These are phyloP conservation scores for Dictyostelium brefeldianum DNA, from an alignment of 78 protist species.

Conservation along the genomic window DNA sequence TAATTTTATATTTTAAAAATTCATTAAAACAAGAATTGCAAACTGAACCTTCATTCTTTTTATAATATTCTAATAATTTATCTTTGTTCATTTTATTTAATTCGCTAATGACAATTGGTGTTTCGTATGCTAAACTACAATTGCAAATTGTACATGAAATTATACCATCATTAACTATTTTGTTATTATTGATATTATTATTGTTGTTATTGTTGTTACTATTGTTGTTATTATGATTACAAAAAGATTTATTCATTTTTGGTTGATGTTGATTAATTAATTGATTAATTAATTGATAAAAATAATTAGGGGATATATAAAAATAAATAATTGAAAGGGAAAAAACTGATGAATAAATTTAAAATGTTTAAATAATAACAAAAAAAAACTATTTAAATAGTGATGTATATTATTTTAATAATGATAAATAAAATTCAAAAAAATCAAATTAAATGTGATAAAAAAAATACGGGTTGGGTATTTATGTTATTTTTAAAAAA, in stretches of 20 bases:
- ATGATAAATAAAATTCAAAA: background rate
- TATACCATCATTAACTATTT: background rate
- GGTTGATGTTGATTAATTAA: background rate
- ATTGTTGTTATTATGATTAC: background rate
- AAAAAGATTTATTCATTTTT: background rate
- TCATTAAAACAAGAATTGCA: conserved; percentile 5
- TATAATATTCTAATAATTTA: background rate
- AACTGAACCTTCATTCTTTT: background rate
- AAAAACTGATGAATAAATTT: background rate
- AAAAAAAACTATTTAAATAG: background rate
- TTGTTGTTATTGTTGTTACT: background rate
- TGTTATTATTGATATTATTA: background rate
- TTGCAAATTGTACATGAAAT: background rate
- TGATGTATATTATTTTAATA: background rate
- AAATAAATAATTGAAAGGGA: background rate
- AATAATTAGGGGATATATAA: too few species aligned
- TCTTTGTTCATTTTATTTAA: background rate
- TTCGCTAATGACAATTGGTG: background rate
- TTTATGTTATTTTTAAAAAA: too few species aligned
- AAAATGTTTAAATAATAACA: background rate
- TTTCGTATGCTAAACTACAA: background rate
- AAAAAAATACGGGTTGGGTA: too few species aligned
- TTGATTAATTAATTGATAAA: background rate
- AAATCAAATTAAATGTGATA: too few species aligned
- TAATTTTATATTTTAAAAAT: conserved; percentile 1